A percentile compares a stretch with the other conserved stretches of the same genome.
These are phyloP conservation scores for Setaria viridis DNA, from an alignment of 202 grass and related monocot genomes.

Conservation along the genomic window DNA sequence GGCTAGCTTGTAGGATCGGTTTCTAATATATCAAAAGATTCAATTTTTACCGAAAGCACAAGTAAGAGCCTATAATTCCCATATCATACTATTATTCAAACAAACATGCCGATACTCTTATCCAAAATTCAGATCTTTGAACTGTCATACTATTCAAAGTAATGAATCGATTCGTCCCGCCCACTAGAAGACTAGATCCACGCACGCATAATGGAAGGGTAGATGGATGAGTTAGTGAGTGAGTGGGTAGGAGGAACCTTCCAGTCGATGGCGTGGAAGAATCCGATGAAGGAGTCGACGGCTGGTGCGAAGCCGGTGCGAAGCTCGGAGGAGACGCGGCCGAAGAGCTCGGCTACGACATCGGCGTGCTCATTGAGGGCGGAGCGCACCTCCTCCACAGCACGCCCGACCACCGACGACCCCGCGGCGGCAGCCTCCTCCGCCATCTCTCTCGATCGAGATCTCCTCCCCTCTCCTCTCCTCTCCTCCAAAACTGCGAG, in stretches of 20 bases:
- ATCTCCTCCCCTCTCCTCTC: background rate
- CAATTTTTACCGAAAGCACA: too few species aligned
- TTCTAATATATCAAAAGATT: too few species aligned
- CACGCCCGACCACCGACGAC: constrained; percentile 42
- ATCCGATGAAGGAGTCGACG: constrained; percentile 76
- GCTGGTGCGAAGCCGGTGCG: constrained; percentile 75
- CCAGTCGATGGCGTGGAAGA: constrained; percentile 98
- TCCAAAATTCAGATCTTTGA: too few species aligned
- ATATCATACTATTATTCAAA: too few species aligned
- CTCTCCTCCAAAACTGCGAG: too few species aligned
- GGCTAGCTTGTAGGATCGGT: too few species aligned
- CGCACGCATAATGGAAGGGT: background rate
- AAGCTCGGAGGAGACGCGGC: constrained; percentile 77
- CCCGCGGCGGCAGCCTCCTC: background rate
- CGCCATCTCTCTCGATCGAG: constrained; percentile 7
- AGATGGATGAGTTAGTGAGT: background rate
- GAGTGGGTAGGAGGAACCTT: constrained; percentile 49
- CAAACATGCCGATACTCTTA: too few species aligned
- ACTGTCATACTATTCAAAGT: too few species aligned
- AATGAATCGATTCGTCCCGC: background rate
- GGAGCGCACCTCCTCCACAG: constrained; percentile 73
- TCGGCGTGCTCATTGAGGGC: constrained; percentile 89
- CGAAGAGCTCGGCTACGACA: constrained; percentile 73
- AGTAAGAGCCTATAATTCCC: too few species aligned
- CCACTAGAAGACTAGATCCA: background rate